Conservation (phyloP, 305 asterid species). For the Fraxinus ornus region DNA sequence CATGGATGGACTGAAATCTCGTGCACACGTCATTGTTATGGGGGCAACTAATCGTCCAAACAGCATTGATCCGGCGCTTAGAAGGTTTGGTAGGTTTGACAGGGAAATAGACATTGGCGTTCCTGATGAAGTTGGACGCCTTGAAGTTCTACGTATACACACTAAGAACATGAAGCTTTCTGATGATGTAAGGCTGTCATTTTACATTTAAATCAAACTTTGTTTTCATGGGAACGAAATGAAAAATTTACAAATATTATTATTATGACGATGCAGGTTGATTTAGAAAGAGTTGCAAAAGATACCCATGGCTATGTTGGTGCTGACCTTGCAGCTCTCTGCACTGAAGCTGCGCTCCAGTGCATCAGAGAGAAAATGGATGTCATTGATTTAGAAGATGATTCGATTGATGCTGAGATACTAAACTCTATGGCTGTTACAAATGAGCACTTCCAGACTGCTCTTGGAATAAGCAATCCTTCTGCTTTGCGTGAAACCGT, state of each 20-base stretch:
- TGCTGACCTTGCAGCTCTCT: conserved; percentile 69
- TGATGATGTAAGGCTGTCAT: conserved; percentile 35
- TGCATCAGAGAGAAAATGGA: conserved; percentile 70
- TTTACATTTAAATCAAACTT: conserved; percentile 4
- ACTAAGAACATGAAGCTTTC: conserved; percentile 52
- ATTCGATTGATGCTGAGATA: conserved; percentile 61
- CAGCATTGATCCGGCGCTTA: conserved; percentile 58
- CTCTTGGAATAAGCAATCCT: conserved; percentile 62
- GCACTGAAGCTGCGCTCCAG: conserved; percentile 68
- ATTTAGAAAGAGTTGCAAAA: conserved; percentile 53
- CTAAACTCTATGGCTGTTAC: conserved; percentile 63
- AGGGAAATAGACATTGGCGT: conserved; percentile 53
- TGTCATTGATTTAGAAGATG: conserved; percentile 64
- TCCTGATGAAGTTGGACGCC: conserved; percentile 58
- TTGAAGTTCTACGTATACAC: conserved; percentile 51
- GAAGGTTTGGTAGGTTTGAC: conserved; percentile 60
- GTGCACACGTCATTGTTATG: conserved; percentile 56
- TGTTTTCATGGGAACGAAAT: background rate
- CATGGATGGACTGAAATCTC: conserved; percentile 59
- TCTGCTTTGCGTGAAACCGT: conserved; percentile 58
- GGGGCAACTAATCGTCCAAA: conserved; percentile 59
- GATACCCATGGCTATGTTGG: conserved; percentile 68
- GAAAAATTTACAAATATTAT: background rate
- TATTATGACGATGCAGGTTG: conserved; percentile 38
- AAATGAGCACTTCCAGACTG: conserved; percentile 62